Evolutionary conservation across 1,284 basidiomycete genomes (phyloP), one percentile per base, ranked within the genome.

Genomic region (Tylopilus orsonianus): DNA sequence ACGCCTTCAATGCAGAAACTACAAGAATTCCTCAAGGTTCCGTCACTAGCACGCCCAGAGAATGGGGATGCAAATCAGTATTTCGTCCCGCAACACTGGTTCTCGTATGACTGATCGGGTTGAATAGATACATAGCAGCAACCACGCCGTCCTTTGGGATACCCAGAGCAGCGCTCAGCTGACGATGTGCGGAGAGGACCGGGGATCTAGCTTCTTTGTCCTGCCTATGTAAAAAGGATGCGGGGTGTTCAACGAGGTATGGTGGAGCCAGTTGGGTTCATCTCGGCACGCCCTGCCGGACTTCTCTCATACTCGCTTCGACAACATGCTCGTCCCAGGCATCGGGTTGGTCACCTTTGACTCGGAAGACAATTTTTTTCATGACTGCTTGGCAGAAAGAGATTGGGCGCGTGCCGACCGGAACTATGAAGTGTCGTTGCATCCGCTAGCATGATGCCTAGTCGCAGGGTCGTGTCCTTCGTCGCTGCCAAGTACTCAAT

Each of bases 1-100:
- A 82, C 45, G 72, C 77, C 4, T 74, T 77, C 56, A 79, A 81
- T 56, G 70, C 80, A 19, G 80, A 82, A 56, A 82, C 80, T 18
- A 81, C 77, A 2, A 71, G 72, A 52, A 74, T 72, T 4, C 45
- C 63, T 4, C 66, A 74, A 47, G 77, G 75, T 2, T 81, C 76
- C 57, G 69, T 79, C 46, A 71, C 81, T 30, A 65, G 80, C 56
- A 80, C 78, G 0, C 78, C 79, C 37, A 64, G 72, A 32, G 75
- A 78, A 58, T 73, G 77, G 59, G 80, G 79, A 22, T 73, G 78
- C 29, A 82, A 82, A 80, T 80, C 56, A 53, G 74, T 65, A 35
- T 22, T 29, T 36, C 26, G 38, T 42, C 43, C 6, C 37, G 22
- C 41, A 49, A n/a, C n/a, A n/a, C n/a, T n/a, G n/a, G 35, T 9